These are phyloP conservation scores for Trichophyton schoenleinii DNA, from an alignment of 2,329 filamentous ascomycete species.

Conservation along the genomic window DNA sequence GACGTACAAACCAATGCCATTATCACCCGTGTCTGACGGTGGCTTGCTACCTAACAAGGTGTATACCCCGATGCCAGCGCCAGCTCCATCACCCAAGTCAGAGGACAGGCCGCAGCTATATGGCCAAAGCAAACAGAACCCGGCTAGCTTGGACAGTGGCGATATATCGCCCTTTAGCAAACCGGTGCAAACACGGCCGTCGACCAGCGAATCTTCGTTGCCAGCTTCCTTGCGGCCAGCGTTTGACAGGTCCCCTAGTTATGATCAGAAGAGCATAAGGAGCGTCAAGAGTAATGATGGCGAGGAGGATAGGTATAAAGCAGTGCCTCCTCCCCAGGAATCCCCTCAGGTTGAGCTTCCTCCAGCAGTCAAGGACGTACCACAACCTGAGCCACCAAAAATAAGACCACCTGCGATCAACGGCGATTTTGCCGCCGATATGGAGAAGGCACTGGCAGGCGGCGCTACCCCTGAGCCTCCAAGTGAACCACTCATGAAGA, in stretches of 20 bases:
- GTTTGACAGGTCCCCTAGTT: conserved; percentile 2
- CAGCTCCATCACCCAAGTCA: not conserved
- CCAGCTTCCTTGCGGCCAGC: not conserved
- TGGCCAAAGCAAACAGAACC: not conserved
- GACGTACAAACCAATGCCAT: not conserved
- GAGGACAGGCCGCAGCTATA: not conserved
- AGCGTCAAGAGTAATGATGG: not conserved
- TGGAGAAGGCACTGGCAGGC: not conserved
- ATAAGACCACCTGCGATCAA: not conserved
- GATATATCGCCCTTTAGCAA: not conserved
- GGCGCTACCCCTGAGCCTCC: not conserved
- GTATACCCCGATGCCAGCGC: not conserved
- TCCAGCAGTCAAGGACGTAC: not conserved
- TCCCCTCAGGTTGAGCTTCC: not conserved
- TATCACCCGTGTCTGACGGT: not conserved
- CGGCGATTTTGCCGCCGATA: not conserved
- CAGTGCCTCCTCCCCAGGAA: not conserved
- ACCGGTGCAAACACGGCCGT: not conserved
- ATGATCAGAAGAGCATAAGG: not conserved
- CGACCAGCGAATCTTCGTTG: not conserved
- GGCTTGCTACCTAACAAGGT: not conserved
- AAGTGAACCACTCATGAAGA: not conserved
- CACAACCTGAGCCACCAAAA: conserved; percentile 7
- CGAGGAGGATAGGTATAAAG: not conserved
- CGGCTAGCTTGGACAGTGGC: not conserved